Conservation (phyloP, 495 filamentous ascomycete species). For the Parathielavia hyrcaniae region DNA sequence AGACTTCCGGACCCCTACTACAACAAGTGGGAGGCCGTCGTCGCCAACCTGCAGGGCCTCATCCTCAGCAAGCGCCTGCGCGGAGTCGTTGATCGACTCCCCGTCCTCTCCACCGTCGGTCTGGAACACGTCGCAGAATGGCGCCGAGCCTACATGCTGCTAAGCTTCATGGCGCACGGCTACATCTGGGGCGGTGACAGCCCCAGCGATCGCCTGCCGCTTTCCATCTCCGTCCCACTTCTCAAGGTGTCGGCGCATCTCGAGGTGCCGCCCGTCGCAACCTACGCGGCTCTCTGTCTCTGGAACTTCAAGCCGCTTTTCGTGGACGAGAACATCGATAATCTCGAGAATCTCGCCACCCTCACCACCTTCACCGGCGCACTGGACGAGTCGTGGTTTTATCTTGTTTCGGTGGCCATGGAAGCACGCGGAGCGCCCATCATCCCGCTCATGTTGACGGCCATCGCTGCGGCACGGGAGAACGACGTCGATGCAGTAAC, state of each 20-base stretch:
- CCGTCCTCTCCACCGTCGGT: constrained; percentile 71
- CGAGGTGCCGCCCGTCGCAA: constrained; percentile 88
- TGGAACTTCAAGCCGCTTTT: constrained; percentile 97
- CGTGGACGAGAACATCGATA: constrained; percentile 67
- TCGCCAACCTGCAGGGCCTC: constrained; percentile 77
- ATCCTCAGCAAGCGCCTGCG: constrained; percentile 77
- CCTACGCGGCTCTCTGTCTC: constrained; percentile 82
- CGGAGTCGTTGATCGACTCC: constrained; percentile 66
- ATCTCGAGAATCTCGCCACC: constrained; percentile 76
- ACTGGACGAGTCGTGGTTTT: constrained; percentile 97
- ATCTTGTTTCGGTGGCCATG: constrained; percentile 88
- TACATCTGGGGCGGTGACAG: constrained; percentile 91
- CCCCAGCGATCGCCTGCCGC: constrained; percentile 76
- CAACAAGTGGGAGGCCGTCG: constrained; percentile 81
- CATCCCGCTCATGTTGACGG: constrained; percentile 78
- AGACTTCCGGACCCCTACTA: constrained; percentile 83
- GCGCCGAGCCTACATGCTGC: constrained; percentile 77
- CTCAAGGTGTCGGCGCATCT: constrained; percentile 71
- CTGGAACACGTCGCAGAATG: constrained; percentile 80
- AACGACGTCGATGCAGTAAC: constrained; percentile 66
- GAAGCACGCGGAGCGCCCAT: constrained; percentile 89
- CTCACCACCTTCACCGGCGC: constrained; percentile 91
- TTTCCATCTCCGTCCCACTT: constrained; percentile 76
- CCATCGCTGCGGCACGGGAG: constrained; percentile 71
- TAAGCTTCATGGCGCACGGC: constrained; percentile 75